Conservation (phyloP, 805 yeast species). For the Torulaspora franciscae region DNA sequence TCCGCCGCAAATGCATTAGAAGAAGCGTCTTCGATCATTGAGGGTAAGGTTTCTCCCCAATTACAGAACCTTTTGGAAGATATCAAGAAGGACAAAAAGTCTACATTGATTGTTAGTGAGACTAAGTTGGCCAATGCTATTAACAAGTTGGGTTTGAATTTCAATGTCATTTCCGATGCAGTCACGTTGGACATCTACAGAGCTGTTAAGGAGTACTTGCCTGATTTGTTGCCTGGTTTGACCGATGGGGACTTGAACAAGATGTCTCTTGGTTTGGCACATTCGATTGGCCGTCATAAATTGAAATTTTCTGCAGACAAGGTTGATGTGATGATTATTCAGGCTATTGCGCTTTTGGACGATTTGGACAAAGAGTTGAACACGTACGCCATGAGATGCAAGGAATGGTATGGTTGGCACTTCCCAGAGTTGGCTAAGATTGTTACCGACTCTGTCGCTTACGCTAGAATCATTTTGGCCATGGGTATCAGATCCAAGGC, state of each 20-base stretch:
- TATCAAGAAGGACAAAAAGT: slow-evolving; percentile 72
- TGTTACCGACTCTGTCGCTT: slow-evolving; percentile 91
- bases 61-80: slow-evolving; percentile 72
- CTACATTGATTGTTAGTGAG: slow-evolving; percentile 87
- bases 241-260: slow-evolving; percentile 77
- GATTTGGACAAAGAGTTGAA: slow-evolving; percentile 96
- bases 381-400: slow-evolving; percentile 97
- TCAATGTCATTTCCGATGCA: slow-evolving; percentile 88
- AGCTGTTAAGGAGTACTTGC: slow-evolving; percentile 90
- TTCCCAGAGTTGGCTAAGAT: slow-evolving; percentile 99
- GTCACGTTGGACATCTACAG: slow-evolving; percentile 92
- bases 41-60: slow-evolving; percentile 87
- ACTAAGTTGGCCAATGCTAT: slow-evolving; percentile 94
- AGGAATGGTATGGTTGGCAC: slow-evolving; percentile 99
- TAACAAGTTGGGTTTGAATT: slow-evolving; percentile 86
- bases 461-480: slow-evolving; percentile 85
- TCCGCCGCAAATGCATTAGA: slow-evolving; percentile 95
- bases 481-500: slow-evolving; percentile 96
- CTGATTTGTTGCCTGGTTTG: slow-evolving; percentile 91
- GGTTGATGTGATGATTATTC: slow-evolving; percentile 98
- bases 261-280: slow-evolving; percentile 98
- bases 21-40: slow-evolving; percentile 87
- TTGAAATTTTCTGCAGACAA: slow-evolving; percentile 96
- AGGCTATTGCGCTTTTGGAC: slow-evolving; percentile 94
- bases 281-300: slow-evolving; percentile 97